Evolutionary conservation across 306 rosid species (phyloP), one percentile per base, ranked within the genome.

Genomic region (Urtica urens): DNA sequence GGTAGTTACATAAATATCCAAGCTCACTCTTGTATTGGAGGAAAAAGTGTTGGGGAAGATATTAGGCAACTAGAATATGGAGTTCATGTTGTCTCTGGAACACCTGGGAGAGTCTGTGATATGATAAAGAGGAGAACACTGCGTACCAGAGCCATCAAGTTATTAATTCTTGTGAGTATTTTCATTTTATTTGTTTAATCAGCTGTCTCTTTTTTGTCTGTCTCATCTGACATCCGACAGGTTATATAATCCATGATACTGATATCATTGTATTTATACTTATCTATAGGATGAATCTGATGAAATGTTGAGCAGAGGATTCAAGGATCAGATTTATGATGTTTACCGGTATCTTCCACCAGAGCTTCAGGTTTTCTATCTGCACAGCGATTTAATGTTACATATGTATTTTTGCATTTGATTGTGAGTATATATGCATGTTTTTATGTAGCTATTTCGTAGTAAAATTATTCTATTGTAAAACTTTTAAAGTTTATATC

Each of bases 261-360:
- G n/a, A 10, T 35, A 3, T 13, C 0, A 35, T 15, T 9, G 21
- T 21, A 38, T 54, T 31, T 15, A 18, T 43, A 38, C 19, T 1
- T 54, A 4, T 46, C 63, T 14, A 29, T 80, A 92, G 99, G 99
- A 92, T 41, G 99, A 92, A 62, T 92, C 94, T 41, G 99, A 92
- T 75, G 99, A 92, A 57, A 92, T 92, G 99, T 64, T 92, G 87
- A 92, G 99, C 73, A 75, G 99, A 71, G 99, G 99, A 19, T 92
- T 85, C 71, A 92, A 92, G 73, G 99, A 92, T 69, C 99, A 92
- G 67, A 92, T 92, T 61, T 92, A 92, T 28, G 99, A 92, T 60
- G 93, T 92, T 17, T 92, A 92, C 56, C 77, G 99, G 73, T 85
- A 92, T 70, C 99, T 92, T 38, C 99, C 99, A 20, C 99, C 99